Conservation (phyloP, 768 basidiomycete species). For the Amanita jacksonii region DNA sequence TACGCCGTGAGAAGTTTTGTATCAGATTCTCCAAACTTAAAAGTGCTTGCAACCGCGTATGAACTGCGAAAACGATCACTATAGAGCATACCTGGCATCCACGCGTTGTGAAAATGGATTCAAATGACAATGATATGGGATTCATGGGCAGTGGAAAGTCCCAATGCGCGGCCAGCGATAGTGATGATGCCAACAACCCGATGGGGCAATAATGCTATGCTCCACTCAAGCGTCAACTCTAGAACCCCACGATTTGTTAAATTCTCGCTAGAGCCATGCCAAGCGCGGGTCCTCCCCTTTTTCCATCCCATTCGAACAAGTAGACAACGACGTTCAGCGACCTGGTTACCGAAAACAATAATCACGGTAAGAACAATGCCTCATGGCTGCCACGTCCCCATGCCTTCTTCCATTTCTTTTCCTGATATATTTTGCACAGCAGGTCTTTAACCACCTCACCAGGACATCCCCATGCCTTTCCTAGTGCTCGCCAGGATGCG, state of each 20-base stretch:
- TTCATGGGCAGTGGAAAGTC: not conserved
- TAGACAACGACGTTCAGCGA: not conserved
- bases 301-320: not conserved
- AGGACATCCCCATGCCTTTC: slow-evolving; percentile 16
- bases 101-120: too few relatives aligned
- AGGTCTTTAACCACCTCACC: slow-evolving; percentile 1
- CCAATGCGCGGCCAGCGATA: not conserved
- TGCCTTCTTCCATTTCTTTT: slow-evolving; percentile 4
- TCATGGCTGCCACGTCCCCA: slow-evolving; percentile 3
- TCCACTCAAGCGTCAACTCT: too few relatives aligned
- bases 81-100: not conserved
- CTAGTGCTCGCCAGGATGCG: slow-evolving; percentile 71
- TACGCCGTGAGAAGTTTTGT: slow-evolving; percentile 21
- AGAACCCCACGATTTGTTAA: too few relatives aligned
- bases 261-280: not conserved
- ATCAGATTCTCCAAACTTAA: too few relatives aligned
- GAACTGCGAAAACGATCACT: not conserved
- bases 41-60: too few relatives aligned
- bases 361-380: slow-evolving; percentile 6
- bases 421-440: slow-evolving; percentile 8
- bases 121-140: too few relatives aligned
- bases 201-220: not conserved
- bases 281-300: not conserved
- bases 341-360: slow-evolving; percentile 1
- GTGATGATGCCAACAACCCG: not conserved